Conservation (phyloP, 306 rosid genomes). For the Malus fusca region DNA sequence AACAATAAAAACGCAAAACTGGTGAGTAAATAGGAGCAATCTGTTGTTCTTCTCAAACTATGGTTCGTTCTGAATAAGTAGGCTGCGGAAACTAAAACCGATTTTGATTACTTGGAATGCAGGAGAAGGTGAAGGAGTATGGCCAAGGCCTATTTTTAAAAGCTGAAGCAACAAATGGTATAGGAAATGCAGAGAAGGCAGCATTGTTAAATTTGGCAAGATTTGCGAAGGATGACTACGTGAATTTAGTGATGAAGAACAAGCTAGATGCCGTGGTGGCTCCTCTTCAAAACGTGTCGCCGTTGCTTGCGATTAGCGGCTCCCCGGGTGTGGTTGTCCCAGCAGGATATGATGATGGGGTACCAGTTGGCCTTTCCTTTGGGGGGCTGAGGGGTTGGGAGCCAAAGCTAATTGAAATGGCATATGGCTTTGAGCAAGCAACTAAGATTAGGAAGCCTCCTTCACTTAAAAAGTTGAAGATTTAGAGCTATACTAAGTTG, state of each 20-base stretch:
- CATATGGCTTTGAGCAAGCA: constrained; percentile 32
- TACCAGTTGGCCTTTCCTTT: constrained; percentile 30
- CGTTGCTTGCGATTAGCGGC: constrained; percentile 21
- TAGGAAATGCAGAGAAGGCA: neutral
- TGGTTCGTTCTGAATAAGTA: neutral
- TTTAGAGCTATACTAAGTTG: neutral
- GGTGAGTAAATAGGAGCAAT: neutral
- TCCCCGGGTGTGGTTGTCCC: constrained; percentile 27
- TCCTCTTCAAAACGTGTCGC: neutral
- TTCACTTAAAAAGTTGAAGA: neutral
- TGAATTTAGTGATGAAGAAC: constrained; percentile 27
- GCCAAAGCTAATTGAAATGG: constrained; percentile 26
- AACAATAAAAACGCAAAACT: neutral
- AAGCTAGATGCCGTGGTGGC: constrained; percentile 42
- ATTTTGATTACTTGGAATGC: neutral
- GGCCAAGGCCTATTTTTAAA: neutral
- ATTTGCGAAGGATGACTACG: neutral
- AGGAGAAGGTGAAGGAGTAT: constrained; percentile 32
- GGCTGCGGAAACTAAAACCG: neutral
- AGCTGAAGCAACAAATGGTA: neutral
- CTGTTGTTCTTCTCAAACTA: neutral
- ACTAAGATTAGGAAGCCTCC: constrained; percentile 30
- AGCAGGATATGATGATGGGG: constrained; percentile 15
- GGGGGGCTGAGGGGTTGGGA: constrained; percentile 28
- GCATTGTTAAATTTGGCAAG: neutral